Conservation (phyloP, 768 basidiomycete species). For the Hericium alpestre region DNA sequence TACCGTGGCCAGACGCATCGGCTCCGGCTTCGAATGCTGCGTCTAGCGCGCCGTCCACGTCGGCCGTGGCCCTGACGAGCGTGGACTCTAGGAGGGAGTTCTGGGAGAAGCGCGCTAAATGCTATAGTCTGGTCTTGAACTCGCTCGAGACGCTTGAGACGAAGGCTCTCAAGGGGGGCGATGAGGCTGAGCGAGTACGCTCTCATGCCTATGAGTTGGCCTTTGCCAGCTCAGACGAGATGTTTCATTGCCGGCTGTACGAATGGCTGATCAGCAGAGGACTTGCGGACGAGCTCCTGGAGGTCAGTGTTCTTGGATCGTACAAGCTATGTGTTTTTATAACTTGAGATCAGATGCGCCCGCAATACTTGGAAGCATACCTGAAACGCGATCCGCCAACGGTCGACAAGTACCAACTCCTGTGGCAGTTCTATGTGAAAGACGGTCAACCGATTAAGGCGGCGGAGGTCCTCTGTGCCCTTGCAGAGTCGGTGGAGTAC, state of each 20-base stretch:
- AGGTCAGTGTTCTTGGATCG: constrained; percentile 40
- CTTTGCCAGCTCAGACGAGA: constrained; percentile 74
- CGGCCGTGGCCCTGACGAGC: constrained; percentile 29
- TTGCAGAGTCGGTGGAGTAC: constrained; percentile 81
- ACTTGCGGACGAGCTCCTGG: constrained; percentile 79
- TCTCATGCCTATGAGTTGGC: constrained; percentile 81
- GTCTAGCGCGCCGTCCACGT: background rate
- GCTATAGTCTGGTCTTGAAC: constrained; percentile 78
- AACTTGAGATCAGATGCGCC: constrained; percentile 51
- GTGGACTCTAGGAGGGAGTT: constrained; percentile 40
- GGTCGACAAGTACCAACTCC: constrained; percentile 73
- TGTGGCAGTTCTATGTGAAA: constrained; percentile 97
- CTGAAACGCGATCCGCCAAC: constrained; percentile 72
- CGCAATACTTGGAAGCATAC: constrained; percentile 81
- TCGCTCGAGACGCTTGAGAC: constrained; percentile 73
- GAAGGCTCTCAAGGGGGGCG: constrained; percentile 27
- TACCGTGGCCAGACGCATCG: background rate
- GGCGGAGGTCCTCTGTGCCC: constrained; percentile 68
- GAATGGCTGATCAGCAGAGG: constrained; percentile 83
- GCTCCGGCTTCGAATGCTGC: background rate
- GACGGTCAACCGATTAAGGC: constrained; percentile 80
- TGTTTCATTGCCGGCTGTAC: constrained; percentile 91
- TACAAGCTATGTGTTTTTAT: background rate
- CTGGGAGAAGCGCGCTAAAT: constrained; percentile 53
- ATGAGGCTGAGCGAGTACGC: constrained; percentile 61